Conservation (phyloP, 1,284 basidiomycete species). For the Malassezia equina region DNA sequence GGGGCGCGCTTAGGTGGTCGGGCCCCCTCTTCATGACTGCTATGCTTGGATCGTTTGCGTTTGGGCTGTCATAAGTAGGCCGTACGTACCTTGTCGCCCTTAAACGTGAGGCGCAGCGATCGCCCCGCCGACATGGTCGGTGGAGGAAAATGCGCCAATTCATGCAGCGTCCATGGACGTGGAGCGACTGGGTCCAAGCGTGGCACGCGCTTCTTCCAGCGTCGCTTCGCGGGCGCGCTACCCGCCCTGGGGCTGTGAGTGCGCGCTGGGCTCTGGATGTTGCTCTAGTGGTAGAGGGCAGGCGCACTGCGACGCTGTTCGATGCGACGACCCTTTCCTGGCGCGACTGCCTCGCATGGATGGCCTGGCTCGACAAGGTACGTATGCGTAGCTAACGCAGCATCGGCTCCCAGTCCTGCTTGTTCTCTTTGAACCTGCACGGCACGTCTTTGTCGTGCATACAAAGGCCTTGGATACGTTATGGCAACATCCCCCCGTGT, state of each 20-base stretch:
- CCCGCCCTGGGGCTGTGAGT: background rate
- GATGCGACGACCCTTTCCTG: background rate
- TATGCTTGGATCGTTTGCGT: constrained; percentile 5
- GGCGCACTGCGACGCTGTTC: background rate
- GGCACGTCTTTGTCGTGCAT: constrained; percentile 12
- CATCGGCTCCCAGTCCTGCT: background rate
- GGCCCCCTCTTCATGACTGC: background rate
- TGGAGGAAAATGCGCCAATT: background rate
- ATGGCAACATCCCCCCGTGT: background rate
- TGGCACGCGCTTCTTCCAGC: background rate
- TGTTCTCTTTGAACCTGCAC: background rate
- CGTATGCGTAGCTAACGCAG: background rate
- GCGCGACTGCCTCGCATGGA: background rate
- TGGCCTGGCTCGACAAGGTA: background rate
- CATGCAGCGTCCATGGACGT: background rate
- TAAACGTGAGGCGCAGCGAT: constrained; percentile 16
- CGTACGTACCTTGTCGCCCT: constrained; percentile 17
- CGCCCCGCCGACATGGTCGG: background rate
- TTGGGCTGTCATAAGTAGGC: constrained; percentile 6
- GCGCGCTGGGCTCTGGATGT: background rate
- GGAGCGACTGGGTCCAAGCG: background rate
- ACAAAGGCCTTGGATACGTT: background rate
- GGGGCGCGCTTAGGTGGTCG: background rate
- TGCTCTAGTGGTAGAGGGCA: background rate
- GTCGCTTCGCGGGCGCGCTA: background rate